Evolutionary conservation across 2,329 filamentous ascomycete species (phyloP).

Genomic region (Exophiala viscosa): DNA sequence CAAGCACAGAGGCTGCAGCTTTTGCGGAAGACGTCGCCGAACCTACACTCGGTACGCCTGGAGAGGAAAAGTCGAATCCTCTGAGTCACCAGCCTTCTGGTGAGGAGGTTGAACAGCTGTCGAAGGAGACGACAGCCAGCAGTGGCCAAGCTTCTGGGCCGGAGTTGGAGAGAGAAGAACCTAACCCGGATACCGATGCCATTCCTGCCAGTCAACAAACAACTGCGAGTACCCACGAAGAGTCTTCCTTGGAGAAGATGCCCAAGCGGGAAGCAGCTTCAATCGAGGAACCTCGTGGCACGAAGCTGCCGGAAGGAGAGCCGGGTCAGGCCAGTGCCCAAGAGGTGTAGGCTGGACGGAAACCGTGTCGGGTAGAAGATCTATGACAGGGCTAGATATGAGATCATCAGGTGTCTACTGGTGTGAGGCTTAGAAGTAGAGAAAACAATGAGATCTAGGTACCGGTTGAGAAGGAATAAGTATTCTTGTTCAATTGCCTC

Average conservation of each 20-base stretch:
- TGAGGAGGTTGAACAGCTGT: conserved; percentile 19
- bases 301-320: conserved; percentile 15
- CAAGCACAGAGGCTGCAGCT: conserved; percentile 35
- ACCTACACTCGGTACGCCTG: conserved; percentile 35
- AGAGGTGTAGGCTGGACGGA: conserved; percentile 13
- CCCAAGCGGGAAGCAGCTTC: conserved; percentile 1
- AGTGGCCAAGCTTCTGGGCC: conserved; percentile 15
- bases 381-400: neutral
- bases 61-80: conserved; percentile 32
- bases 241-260: conserved; percentile 13
- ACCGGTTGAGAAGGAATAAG: neutral
- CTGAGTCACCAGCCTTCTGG: conserved; percentile 9
- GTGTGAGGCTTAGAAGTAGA: neutral
- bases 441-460: neutral
- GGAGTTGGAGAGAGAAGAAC: conserved; percentile 21
- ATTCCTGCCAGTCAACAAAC: conserved; percentile 24
- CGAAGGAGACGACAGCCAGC: conserved; percentile 23
- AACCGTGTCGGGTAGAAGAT: neutral
- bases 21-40: conserved; percentile 35
- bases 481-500: neutral
- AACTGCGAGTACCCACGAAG: conserved; percentile 18
- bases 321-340: conserved; percentile 19
- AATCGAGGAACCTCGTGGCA: conserved; percentile 4
- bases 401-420: neutral
- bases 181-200: conserved; percentile 18